Conservation (phyloP, 306 rosid species). For the Castanospermum australe region DNA sequence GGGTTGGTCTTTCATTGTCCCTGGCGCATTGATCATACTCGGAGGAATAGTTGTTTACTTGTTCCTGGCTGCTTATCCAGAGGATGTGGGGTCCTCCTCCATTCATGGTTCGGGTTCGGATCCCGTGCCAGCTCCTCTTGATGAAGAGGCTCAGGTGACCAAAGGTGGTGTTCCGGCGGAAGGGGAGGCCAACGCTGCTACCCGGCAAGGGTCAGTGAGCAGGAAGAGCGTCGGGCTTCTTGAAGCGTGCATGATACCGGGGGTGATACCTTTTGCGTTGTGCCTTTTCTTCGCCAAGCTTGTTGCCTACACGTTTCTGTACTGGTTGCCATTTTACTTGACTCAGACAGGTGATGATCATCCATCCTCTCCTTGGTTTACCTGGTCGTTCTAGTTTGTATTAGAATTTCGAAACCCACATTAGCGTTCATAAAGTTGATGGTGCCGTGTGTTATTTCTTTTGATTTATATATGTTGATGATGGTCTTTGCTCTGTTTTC, state of each 20-base stretch:
- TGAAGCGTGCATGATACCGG: constrained; percentile 74
- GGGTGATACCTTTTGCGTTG: constrained; percentile 74
- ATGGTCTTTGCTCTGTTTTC: neutral
- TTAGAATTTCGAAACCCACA: neutral
- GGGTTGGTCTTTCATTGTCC: constrained; percentile 82
- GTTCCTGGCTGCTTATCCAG: constrained; percentile 71
- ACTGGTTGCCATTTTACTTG: constrained; percentile 82
- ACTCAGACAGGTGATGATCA: constrained; percentile 65
- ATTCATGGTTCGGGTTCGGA: constrained; percentile 32
- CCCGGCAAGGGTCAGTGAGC: constrained; percentile 24
- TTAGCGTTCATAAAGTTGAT: neutral
- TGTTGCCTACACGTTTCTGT: constrained; percentile 80
- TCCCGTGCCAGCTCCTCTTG: constrained; percentile 7
- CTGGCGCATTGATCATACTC: constrained; percentile 46
- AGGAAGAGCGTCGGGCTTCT: constrained; percentile 62
- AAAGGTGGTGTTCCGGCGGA: neutral
- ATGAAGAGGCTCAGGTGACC: constrained; percentile 44
- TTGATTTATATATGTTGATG: neutral
- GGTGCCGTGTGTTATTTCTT: neutral
- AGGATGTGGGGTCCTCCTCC: constrained; percentile 52
- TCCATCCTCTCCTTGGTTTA: neutral
- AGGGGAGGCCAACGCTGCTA: neutral
- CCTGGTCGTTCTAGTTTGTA: neutral
- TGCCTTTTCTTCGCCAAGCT: constrained; percentile 91
- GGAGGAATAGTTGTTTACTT: constrained; percentile 66